Conservation (phyloP, 192 early-diverging fungal species). For the Physocladia obscura region DNA sequence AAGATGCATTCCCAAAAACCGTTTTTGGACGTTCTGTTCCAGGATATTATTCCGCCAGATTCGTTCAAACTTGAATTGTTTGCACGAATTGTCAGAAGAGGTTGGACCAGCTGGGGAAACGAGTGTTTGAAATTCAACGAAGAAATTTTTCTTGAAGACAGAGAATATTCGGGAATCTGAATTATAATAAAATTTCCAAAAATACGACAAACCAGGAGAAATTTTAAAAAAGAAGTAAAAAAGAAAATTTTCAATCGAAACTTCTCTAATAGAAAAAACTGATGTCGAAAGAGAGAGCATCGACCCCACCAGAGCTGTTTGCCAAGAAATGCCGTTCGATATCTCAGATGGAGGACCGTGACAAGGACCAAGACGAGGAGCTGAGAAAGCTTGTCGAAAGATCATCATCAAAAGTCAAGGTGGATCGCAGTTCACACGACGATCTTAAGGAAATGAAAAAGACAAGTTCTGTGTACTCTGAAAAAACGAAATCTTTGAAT, state of each 20-base stretch:
- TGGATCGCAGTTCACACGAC: conserved; percentile 15
- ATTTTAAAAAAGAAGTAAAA: too few relatives aligned
- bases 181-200: too few relatives aligned
- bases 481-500: not conserved
- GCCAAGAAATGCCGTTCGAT: conserved; percentile 24
- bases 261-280: not conserved
- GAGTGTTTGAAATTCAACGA: conserved; percentile 65
- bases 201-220: too few relatives aligned
- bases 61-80: conserved; percentile 63
- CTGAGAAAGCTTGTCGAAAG: conserved; percentile 1
- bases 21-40: conserved; percentile 47
- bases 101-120: conserved; percentile 71
- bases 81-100: conserved; percentile 56
- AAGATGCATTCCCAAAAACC: conserved; percentile 64
- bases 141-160: conserved; percentile 19
- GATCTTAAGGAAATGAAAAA: conserved; percentile 14
- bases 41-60: conserved; percentile 23
- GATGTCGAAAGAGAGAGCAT: conserved; percentile 7
- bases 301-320: conserved; percentile 30
- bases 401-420: conserved; percentile 4
- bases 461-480: too few relatives aligned
- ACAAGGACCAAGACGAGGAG: conserved; percentile 14
- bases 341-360: conserved; percentile 32
- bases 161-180: too few relatives aligned
- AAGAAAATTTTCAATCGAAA: too few relatives aligned